Conservation (phyloP, 1,139 yeast species). For the Sugiyamaella sp. region DNA sequence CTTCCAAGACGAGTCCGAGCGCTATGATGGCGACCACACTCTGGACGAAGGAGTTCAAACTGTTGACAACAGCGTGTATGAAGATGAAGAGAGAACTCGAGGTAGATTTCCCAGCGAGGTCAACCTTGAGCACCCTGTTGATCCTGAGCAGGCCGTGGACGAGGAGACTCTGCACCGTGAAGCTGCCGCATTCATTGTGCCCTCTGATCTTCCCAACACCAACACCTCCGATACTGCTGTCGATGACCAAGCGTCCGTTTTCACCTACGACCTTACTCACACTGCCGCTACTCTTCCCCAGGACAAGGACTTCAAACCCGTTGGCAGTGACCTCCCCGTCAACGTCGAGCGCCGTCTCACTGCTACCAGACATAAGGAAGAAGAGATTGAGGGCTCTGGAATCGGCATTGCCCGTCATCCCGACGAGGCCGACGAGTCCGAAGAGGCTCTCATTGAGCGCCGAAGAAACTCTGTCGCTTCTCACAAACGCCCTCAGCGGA, state of each 20-base stretch:
- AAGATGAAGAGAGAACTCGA: slow-evolving; percentile 25
- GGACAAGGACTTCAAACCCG: slow-evolving; percentile 43
- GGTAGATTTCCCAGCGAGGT: slow-evolving; percentile 40
- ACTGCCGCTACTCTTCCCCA: slow-evolving; percentile 39
- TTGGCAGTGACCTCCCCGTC: slow-evolving; percentile 40
- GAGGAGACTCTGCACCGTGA: slow-evolving; percentile 28
- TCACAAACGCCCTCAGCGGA: slow-evolving; percentile 21
- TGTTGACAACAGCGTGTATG: slow-evolving; percentile 16
- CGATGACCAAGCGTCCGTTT: slow-evolving; percentile 37
- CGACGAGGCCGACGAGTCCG: slow-evolving; percentile 35
- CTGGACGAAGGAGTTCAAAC: slow-evolving; percentile 10
- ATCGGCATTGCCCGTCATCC: slow-evolving; percentile 44
- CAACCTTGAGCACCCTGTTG: slow-evolving; percentile 30
- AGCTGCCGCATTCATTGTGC: slow-evolving; percentile 29
- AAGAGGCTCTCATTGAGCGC: slow-evolving; percentile 34
- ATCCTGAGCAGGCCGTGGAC: slow-evolving; percentile 28
- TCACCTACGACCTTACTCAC: slow-evolving; percentile 43
- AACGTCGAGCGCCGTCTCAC: slow-evolving; percentile 44
- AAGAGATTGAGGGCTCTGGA: slow-evolving; percentile 34
- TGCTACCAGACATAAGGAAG: slow-evolving; percentile 42
- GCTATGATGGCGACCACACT: not conserved
- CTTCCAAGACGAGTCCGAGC: slow-evolving; percentile 25
- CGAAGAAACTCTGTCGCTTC: slow-evolving; percentile 39
- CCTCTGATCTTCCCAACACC: slow-evolving; percentile 21
- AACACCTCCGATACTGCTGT: slow-evolving; percentile 24